Evolutionary conservation across 2,329 filamentous ascomycete species (phyloP).

Genomic region (Coleophoma cylindrospora): DNA sequence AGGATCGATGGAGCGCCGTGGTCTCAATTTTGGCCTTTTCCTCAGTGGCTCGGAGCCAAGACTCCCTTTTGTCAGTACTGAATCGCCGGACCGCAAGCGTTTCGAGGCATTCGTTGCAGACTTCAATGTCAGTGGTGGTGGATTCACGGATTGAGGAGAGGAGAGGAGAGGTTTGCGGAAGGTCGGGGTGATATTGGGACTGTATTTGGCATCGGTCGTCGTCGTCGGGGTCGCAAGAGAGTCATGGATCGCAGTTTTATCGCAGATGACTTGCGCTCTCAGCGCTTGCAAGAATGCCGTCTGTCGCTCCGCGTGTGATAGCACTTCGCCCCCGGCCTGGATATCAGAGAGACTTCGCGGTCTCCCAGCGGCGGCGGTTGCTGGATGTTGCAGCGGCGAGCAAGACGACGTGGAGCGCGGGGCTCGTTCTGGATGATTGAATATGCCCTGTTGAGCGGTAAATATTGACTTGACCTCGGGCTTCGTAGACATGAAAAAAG

Average conservation of each 20-base stretch:
- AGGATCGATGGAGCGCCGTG: constrained; percentile 30
- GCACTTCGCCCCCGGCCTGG: neutral
- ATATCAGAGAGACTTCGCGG: neutral
- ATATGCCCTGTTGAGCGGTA: constrained; percentile 14
- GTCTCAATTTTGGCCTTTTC: constrained; percentile 21
- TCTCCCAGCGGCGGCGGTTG: neutral
- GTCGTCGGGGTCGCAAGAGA: too few relatives aligned
- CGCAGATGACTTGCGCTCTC: neutral
- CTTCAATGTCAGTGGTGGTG: constrained; percentile 4
- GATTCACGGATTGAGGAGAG: neutral
- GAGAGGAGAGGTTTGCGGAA: neutral
- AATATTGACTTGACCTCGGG: constrained; percentile 18
- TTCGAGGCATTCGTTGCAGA: constrained; percentile 14
- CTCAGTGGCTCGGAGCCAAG: constrained; percentile 17
- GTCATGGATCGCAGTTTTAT: too few relatives aligned
- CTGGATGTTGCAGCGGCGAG: neutral
- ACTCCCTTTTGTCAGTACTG: neutral
- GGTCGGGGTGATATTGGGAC: too few relatives aligned
- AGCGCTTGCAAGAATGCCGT: neutral
- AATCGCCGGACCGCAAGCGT: constrained; percentile 14
- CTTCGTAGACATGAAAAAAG: constrained; percentile 8
- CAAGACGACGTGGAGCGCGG: constrained; percentile 2
- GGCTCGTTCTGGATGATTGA: constrained; percentile 3
- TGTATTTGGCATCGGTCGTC: too few relatives aligned
- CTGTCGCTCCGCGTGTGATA: neutral